Conservation (phyloP, 257 asterid genomes). For the Solanum appendiculatum region DNA sequence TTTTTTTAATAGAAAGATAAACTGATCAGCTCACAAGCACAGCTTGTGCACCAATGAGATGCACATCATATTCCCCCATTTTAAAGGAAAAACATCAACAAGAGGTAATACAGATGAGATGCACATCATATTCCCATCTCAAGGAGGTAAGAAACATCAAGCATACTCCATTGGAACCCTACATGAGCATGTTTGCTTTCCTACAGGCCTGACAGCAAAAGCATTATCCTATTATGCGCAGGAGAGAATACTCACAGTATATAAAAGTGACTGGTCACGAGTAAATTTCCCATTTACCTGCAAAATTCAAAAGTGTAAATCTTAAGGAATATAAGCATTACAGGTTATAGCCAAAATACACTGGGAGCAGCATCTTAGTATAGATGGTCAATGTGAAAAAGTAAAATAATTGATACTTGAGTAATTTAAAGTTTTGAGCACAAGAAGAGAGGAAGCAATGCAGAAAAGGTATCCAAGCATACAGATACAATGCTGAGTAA, state of each 20-base stretch:
- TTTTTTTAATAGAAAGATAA: background rate
- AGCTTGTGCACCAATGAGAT: background rate
- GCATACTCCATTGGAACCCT: background rate
- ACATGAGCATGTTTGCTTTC: background rate
- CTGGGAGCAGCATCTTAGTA: background rate
- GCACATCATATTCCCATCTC: background rate
- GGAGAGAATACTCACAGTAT: constrained; percentile 50
- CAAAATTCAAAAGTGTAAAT: constrained; percentile 4
- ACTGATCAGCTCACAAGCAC: background rate
- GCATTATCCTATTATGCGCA: background rate
- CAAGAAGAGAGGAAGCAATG: background rate
- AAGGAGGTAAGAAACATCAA: background rate
- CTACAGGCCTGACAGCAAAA: background rate
- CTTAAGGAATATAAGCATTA: constrained; percentile 1
- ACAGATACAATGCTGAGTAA: background rate
- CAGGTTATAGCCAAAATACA: background rate
- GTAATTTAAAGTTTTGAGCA: background rate
- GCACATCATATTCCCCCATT: background rate
- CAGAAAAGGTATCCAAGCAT: background rate
- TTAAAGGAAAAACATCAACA: background rate
- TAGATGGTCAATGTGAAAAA: background rate
- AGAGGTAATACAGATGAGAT: background rate
- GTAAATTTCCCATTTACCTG: constrained; percentile 96
- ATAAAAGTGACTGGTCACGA: constrained; percentile 60
- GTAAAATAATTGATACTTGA: background rate